phyloP scores from a whole-genome alignment of 1,284 basidiomycete species.

The Cutaneotrichosporon spelunceum region DNA sequence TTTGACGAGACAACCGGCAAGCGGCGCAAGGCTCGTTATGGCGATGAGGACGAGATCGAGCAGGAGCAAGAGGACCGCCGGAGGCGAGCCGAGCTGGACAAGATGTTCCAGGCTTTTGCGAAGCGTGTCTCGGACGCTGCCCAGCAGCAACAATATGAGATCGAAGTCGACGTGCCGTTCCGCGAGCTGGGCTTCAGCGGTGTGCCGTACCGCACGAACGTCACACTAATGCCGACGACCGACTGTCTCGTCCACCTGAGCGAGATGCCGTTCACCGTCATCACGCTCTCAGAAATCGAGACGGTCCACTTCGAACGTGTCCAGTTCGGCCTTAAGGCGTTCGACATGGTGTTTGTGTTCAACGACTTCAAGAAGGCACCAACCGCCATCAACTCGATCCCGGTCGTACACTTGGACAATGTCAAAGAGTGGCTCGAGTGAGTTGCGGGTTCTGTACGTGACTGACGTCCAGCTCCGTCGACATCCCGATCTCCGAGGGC shows the following conservation, averaged over 20 bases:
- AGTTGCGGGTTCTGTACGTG: conserved; percentile 44
- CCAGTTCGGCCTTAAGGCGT: conserved; percentile 93
- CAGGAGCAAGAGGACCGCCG: conserved; percentile 96
- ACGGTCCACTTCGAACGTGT: conserved; percentile 96
- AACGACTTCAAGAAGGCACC: conserved; percentile 91
- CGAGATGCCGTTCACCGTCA: conserved; percentile 93
- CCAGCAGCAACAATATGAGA: conserved; percentile 62
- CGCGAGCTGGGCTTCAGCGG: conserved; percentile 95
- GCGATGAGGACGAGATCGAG: conserved; percentile 99
- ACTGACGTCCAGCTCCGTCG: conserved; percentile 68
- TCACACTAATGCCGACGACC: conserved; percentile 90
- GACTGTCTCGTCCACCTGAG: conserved; percentile 95
- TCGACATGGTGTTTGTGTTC: conserved; percentile 95
- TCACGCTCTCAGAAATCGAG: conserved; percentile 91
- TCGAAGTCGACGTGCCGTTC: conserved; percentile 96
- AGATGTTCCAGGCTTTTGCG: conserved; percentile 90
- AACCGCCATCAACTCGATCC: conserved; percentile 92
- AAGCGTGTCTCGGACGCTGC: conserved; percentile 88
- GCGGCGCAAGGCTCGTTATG: conserved; percentile 94
- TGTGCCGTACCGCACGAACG: conserved; percentile 93
- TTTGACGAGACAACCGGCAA: conserved; percentile 95
- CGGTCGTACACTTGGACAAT: conserved; percentile 83
- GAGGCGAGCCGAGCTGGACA: conserved; percentile 83
- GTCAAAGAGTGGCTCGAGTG: conserved; percentile 98
- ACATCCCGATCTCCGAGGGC: conserved; percentile 92